Percentiles rank a stretch among this genome's conserved stretches.
phyloP scores from a whole-genome alignment of 2,329 filamentous ascomycete genomes.

The Orbilia oligospora region DNA sequence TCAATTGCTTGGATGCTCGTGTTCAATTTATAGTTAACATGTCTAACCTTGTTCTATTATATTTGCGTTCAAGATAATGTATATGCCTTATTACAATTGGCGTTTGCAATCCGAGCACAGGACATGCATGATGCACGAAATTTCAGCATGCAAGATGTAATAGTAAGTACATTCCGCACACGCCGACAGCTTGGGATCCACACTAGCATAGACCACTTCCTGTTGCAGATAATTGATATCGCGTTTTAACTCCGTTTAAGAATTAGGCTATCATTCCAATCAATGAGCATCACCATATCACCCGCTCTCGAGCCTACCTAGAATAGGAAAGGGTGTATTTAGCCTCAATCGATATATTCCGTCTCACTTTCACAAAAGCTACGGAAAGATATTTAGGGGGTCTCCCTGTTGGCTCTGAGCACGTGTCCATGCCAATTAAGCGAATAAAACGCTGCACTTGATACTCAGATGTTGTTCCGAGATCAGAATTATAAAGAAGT shows the following conservation, averaged over 20 bases:
- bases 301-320: slow-evolving; percentile 9
- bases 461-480: slow-evolving; percentile 51
- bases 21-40: slow-evolving; percentile 45
- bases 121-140: slow-evolving; percentile 37
- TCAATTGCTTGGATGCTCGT: slow-evolving; percentile 33
- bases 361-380: slow-evolving; percentile 24
- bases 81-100: slow-evolving; percentile 28
- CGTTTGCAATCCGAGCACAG: slow-evolving; percentile 29
- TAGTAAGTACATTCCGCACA: slow-evolving; percentile 33
- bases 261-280: slow-evolving; percentile 50
- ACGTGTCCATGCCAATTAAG: slow-evolving; percentile 55
- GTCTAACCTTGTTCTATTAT: slow-evolving; percentile 30
- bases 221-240: slow-evolving; percentile 33
- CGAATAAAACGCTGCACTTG: slow-evolving; percentile 20
- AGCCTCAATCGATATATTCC: slow-evolving; percentile 59
- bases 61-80: slow-evolving; percentile 18
- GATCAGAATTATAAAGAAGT: slow-evolving; percentile 58
- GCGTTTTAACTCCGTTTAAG: slow-evolving; percentile 32
- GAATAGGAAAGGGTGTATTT: slow-evolving; percentile 42
- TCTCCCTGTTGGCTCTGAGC: slow-evolving; percentile 27
- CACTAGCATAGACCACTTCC: slow-evolving; percentile 24
- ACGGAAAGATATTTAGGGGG: slow-evolving; percentile 11
- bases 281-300: slow-evolving; percentile 22
- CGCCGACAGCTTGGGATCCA: slow-evolving; percentile 23
- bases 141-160: slow-evolving; percentile 29